Base-by-base conservation (phyloP, 2,329 filamentous ascomycete genomes). In the Aspergillus vadensis region DNA sequence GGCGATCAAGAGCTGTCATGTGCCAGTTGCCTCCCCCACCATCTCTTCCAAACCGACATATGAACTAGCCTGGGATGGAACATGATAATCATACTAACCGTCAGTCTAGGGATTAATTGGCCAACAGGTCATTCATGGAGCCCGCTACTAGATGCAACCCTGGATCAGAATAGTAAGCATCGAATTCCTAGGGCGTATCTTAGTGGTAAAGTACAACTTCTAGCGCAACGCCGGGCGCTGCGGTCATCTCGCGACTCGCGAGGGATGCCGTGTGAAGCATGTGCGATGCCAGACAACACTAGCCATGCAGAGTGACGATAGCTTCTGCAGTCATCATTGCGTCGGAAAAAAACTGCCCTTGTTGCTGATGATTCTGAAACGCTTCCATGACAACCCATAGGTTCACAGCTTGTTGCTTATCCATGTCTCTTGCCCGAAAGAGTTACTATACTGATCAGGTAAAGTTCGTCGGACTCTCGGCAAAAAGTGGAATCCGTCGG, bases 391-490 rank as follows among this genome's bases (percentile, higher is more conserved):
- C 47, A 50, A 50, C 52, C 15, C 30, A 38, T 25, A 44, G 4
- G 10, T 12, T 52, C 32, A 50, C 36, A 38, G 30, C 38, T 43
- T 10, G 36, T 36, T 36, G 32, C 32, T 15, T 27, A 53, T 44
- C 39, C 49, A 19, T 47, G 12, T 21, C 30, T 15, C n/a, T 27
- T n/a, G 12, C 32, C 32, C 32, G 9, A 21, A 12, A 10, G 19
- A 23, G 19, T 23, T 10, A 21, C 15, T 44, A 44, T 14, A 44
- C 17, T 53, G 54, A 50, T 43, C 15, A 25, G 23, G 50, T 43
- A n/a, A n/a, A 58, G 27, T 55, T 21, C 25, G 48, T 63, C 61
- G 61, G 61, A 55, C 17, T 30, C 21, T 56, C 59, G 62, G 62
- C 50, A 58, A 47, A 15, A 38, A 47, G 39, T 59, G 49, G 57